Evolutionary conservation across 192 early-diverging fungal species (phyloP).

Genomic region (Coemansia pectinata): DNA sequence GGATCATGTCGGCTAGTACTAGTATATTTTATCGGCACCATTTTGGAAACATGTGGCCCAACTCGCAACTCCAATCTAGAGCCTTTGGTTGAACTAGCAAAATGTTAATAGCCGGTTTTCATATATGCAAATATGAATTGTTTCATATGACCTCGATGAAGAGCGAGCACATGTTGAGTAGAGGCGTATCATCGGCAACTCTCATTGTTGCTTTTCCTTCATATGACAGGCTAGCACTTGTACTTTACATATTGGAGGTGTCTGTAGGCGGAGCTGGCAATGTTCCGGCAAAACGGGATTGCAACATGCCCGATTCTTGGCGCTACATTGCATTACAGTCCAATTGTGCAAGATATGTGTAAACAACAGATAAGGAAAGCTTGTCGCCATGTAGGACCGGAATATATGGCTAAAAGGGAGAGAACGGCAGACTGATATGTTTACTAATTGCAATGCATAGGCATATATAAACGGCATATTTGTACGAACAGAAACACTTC

Average conservation of each 20-base stretch:
- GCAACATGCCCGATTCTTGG: neutral
- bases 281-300: neutral
- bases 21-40: neutral
- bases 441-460: neutral
- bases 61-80: neutral
- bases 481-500: neutral
- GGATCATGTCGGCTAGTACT: neutral
- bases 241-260: neutral
- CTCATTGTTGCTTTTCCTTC: neutral
- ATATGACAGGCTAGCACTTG: neutral
- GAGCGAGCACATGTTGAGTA: neutral
- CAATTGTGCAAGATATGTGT: neutral
- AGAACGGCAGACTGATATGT: neutral
- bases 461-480: neutral
- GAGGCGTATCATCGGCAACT: neutral
- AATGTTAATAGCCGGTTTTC: neutral
- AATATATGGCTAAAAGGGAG: neutral
- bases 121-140: neutral
- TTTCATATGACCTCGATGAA: neutral
- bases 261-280: neutral
- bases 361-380: neutral
- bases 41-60: neutral
- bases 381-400: neutral
- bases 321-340: neutral
- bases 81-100: neutral